Evolutionary conservation across 2,329 filamentous ascomycete genomes (phyloP).

Genomic region (Raffaelea arxii): DNA sequence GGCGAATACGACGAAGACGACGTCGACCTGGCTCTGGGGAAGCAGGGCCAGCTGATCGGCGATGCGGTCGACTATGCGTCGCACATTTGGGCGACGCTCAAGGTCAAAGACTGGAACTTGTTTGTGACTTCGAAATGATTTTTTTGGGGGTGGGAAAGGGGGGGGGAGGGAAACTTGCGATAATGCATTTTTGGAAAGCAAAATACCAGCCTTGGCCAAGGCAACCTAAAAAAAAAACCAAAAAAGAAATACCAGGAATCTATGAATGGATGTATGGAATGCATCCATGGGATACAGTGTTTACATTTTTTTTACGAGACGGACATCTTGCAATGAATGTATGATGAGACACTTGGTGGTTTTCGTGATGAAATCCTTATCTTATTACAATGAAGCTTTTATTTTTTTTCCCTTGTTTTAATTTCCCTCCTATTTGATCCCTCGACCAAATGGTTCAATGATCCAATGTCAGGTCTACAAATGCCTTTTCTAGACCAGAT

Average conservation of each 20-base stretch:
- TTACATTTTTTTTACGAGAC: too few species aligned
- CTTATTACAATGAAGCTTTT: background rate
- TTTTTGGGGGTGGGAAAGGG: too few species aligned
- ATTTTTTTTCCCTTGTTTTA: background rate
- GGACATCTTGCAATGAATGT: background rate
- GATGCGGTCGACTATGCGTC: constrained; percentile 58
- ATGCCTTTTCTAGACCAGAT: constrained; percentile 6
- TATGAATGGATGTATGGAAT: too few species aligned
- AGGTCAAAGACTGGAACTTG: constrained; percentile 71
- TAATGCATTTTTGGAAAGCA: too few species aligned
- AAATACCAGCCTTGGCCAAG: background rate
- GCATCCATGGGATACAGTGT: too few species aligned
- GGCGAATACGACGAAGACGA: constrained; percentile 66
- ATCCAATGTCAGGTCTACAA: constrained; percentile 12
- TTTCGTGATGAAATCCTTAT: background rate
- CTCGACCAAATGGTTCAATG: background rate
- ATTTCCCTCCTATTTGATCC: background rate
- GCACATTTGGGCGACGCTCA: constrained; percentile 61
- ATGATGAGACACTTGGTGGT: background rate
- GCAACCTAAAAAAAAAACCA: background rate
- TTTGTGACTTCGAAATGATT: too few species aligned
- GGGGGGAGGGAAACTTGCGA: background rate
- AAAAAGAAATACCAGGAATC: background rate
- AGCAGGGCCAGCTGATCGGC: constrained; percentile 58
- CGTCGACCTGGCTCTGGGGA: constrained; percentile 56